phyloP scores from a whole-genome alignment of 2,329 filamentous ascomycete genomes.

The Helotiales sp. region DNA sequence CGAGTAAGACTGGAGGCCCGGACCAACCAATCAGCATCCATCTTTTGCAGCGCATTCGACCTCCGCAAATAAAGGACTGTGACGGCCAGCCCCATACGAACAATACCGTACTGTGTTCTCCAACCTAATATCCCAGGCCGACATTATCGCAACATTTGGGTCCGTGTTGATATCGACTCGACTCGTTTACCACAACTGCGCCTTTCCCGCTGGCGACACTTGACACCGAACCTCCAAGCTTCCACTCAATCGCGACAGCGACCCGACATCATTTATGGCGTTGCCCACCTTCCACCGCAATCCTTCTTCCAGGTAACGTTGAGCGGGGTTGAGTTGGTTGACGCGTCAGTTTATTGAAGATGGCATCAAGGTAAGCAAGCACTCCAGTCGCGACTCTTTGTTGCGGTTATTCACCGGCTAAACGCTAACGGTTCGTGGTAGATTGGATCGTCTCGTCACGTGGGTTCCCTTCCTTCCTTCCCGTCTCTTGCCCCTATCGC shows the following conservation, averaged over 20 bases:
- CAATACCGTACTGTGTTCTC: not conserved
- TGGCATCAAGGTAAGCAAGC: slow-evolving; percentile 37
- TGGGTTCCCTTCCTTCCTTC: slow-evolving; percentile 51
- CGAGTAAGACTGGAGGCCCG: not conserved
- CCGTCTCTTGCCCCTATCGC: not conserved
- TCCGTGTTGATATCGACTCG: too few species aligned
- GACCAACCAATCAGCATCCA: not conserved
- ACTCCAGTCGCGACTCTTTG: not conserved
- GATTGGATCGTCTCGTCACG: slow-evolving; percentile 85
- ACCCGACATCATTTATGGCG: slow-evolving; percentile 16
- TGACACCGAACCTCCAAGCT: not conserved
- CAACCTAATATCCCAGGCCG: not conserved
- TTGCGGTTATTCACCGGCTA: not conserved
- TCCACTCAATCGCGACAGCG: not conserved
- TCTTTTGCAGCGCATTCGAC: not conserved
- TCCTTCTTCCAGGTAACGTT: slow-evolving; percentile 27
- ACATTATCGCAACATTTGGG: too few species aligned
- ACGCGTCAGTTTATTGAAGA: slow-evolving; percentile 15
- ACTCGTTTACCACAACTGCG: not conserved
- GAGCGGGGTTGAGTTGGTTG: slow-evolving; percentile 16
- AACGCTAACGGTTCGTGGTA: slow-evolving; percentile 39
- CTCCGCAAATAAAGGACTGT: not conserved
- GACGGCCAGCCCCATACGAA: not conserved
- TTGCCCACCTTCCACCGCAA: slow-evolving; percentile 9
- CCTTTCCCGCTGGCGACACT: not conserved